These are phyloP conservation scores for Rhododendron henanense DNA, from an alignment of 148 eudicot species.

Conservation along the genomic window DNA sequence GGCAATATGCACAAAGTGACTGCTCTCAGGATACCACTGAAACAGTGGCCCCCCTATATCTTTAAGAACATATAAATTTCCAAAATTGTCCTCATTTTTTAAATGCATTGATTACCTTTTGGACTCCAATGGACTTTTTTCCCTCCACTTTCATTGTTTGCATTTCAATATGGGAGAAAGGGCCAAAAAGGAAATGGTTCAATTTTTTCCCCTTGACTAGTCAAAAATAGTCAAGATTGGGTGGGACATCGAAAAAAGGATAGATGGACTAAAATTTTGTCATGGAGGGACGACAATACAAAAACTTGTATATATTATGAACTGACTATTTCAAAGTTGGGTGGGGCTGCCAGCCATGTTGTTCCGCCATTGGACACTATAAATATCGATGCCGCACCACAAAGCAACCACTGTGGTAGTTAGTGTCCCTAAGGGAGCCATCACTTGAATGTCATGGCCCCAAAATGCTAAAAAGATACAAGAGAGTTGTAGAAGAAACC, in stretches of 20 bases:
- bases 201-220: background rate
- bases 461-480: background rate
- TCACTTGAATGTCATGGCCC: no score
- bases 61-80: background rate
- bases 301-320: background rate
- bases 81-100: background rate
- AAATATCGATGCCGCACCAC: no score
- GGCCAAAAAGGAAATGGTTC: background rate
- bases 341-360: background rate
- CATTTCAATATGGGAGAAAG: background rate
- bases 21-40: no score
- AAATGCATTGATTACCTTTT: background rate
- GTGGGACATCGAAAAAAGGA: background rate
- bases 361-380: background rate
- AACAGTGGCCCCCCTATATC: no score
- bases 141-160: background rate
- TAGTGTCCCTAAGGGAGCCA: background rate
- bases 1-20: no score
- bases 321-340: background rate
- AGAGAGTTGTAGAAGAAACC: background rate
- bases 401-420: background rate
- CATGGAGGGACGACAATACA: background rate
- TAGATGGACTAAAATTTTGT: background rate
- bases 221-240: background rate
- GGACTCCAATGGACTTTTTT: background rate